phyloP scores from a whole-genome alignment of 768 basidiomycete genomes.

The Boletales sp. region DNA sequence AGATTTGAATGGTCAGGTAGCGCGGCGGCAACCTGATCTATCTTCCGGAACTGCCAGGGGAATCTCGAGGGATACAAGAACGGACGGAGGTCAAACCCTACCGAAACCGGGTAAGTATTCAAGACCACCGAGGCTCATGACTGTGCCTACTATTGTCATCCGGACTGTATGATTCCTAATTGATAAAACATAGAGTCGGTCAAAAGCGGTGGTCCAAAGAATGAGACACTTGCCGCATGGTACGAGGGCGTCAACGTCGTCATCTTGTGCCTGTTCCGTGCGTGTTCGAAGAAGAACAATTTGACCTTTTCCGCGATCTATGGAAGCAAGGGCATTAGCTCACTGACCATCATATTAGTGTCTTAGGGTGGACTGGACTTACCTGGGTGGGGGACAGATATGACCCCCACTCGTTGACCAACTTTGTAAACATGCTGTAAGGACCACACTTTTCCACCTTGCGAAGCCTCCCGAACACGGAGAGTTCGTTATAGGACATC shows the following conservation, averaged over 20 bases:
- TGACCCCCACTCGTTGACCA: slow-evolving; percentile 90
- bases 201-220: background rate
- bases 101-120: slow-evolving; percentile 1
- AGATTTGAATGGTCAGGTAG: slow-evolving; percentile 66
- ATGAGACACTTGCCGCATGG: slow-evolving; percentile 66
- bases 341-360: no score
- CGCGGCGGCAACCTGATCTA: slow-evolving; percentile 77
- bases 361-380: slow-evolving; percentile 1
- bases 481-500: slow-evolving; percentile 98
- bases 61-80: slow-evolving; percentile 95
- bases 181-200: background rate
- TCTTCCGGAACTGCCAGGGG: slow-evolving; percentile 96
- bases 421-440: slow-evolving; percentile 95
- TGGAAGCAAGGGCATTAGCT: background rate
- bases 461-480: slow-evolving; percentile 86
- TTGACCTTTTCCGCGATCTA: slow-evolving; percentile 96
- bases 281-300: slow-evolving; percentile 94
- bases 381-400: slow-evolving; percentile 82
- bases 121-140: background rate
- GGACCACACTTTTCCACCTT: slow-evolving; percentile 98
- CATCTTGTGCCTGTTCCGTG: slow-evolving; percentile 98
- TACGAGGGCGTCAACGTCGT: slow-evolving; percentile 92
- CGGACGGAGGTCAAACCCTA: slow-evolving; percentile 92
- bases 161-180: slow-evolving; percentile 90
- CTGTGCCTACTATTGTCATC: slow-evolving; percentile 82